Evolutionary conservation across 805 yeast species (phyloP), one percentile per base, ranked within the genome.

Genomic region (Kuraishia cidri): DNA sequence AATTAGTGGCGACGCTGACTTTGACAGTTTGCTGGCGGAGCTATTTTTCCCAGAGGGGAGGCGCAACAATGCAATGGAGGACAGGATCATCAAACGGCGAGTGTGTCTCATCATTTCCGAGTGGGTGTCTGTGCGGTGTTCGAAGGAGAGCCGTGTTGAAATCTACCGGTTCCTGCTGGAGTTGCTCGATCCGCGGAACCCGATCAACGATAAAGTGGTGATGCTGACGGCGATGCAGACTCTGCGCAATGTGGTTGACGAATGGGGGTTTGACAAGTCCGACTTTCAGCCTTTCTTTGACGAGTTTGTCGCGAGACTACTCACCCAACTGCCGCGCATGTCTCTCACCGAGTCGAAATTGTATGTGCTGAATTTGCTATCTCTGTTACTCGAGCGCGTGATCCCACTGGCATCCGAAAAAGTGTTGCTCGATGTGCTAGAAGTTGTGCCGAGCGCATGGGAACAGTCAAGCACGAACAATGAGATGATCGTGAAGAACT

Each of bases 201-300:
- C 64, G 21, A 52, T 62, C 18, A 72, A 77, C 41, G 97, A 92
- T 51, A 65, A 69, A 34, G 95, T 90, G n/a, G 95, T 92, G 2
- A 69, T 69, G 43, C 51, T 92, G 15, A 74, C 94, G 0, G 78
- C 92, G 0, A 64, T 80, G 11, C 80, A 79, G 45, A 74, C 90
- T 0, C 56, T 88, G 14, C 68, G 76, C 37, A 66, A 72, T 19
- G 64, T 83, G 31, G 63, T 90, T 21, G 88, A 85, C 39, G 96
- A 87, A 46, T 85, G 94, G 84, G 88, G 83, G 38, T 88, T 90
- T 52, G 66, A 75, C 24, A 79, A 83, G 38, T 61, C 58, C 11
- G 75, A 63, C 20, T 85, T 92, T 45, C 57, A 69, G 40, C 85
- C 90, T 1, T 87, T 58, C 46, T 59, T 82, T 34, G 66, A 70